Base-by-base conservation (phyloP, 257 asterid species). In the Paraleonurus japonicus region DNA sequence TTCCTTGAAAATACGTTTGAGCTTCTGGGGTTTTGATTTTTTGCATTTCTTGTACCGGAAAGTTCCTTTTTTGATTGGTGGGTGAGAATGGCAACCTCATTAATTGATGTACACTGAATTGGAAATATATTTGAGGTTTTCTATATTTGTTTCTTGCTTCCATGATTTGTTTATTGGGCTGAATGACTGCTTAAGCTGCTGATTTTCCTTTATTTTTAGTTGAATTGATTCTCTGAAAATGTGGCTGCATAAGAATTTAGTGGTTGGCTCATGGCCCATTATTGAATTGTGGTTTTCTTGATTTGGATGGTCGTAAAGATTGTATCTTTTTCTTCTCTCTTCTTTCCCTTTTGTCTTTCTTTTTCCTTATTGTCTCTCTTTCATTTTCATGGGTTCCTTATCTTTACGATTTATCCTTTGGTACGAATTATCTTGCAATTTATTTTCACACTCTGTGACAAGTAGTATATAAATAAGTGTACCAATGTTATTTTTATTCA, bases 271-370 rank as follows among this genome's bases (percentile, higher is more conserved):
- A 54, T 62, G 71, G 58, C 70, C 57, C 61, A 20, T 61, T 60
- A 43, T 11, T 69, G 33, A 57, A 65, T 65, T 39, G 32, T 53
- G 68, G 62, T 67, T 75, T 67, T 67, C 50, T 76, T 80, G 78
- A 62, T 81, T 53, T 73, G 22, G 79, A 67, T 72, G 75, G 76
- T 76, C 82, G 50, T 70, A 76, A 77, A 78, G 89, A 72, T 65
- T 64, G 48, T 16, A 61, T 58, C 87, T 81, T 82, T 59, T 78
- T 47, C 62, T 53, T 67, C 23, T 16, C 12, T 37, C 20, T 19
- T 27, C 15, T 35, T 41, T 23, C 57, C 65, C 55, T 26, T 37
- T 33, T 61, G 16, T 61, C 67, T 17, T 6, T 19, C 13, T 72
- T 15, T 4, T 48, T 26, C 65, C 61, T 13, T 61, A 51, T 61